Percentiles rank a stretch among this genome's conserved stretches.
Evolutionary conservation across 768 basidiomycete genomes (phyloP).

Genomic region (Polyporus arcularius): DNA sequence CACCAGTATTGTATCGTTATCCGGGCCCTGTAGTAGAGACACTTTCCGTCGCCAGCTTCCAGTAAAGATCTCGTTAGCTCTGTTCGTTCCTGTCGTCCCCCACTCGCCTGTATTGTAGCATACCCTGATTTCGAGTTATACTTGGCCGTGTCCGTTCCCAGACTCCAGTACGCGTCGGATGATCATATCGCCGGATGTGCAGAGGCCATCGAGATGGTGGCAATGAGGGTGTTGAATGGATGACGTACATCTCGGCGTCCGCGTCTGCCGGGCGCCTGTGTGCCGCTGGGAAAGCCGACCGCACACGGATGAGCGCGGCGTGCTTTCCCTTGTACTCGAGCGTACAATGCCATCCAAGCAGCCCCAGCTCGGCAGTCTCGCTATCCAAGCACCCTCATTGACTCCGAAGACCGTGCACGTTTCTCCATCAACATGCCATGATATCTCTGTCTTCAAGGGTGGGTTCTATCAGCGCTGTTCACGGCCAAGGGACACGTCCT

Average conservation of each 20-base stretch:
- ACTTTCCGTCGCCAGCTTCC: neutral
- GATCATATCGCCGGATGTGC: neutral
- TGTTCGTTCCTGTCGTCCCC: neutral
- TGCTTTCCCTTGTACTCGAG: neutral
- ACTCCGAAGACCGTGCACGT: slow-evolving; percentile 70
- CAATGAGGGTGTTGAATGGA: neutral
- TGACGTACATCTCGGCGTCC: slow-evolving; percentile 1
- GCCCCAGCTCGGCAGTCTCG: slow-evolving; percentile 65
- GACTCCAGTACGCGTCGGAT: neutral
- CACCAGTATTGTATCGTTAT: neutral
- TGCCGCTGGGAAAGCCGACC: neutral
- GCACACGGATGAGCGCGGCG: neutral
- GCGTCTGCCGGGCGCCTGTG: neutral
- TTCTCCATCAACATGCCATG: slow-evolving; percentile 69
- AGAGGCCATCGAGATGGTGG: neutral
- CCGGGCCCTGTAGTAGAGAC: neutral
- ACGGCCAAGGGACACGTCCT: neutral
- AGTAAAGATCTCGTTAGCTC: neutral
- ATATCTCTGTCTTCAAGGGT: slow-evolving; percentile 82
- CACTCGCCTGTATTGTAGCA: neutral
- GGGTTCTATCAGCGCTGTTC: slow-evolving; percentile 10
- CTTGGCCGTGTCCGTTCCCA: neutral
- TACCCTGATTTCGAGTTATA: neutral
- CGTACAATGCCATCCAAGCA: slow-evolving; percentile 40
- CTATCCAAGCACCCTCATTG: slow-evolving; percentile 63